Evolutionary conservation across 2,329 filamentous ascomycete genomes (phyloP), one percentile per base, ranked within the genome.

Genomic region (Aspergillus tanneri): DNA sequence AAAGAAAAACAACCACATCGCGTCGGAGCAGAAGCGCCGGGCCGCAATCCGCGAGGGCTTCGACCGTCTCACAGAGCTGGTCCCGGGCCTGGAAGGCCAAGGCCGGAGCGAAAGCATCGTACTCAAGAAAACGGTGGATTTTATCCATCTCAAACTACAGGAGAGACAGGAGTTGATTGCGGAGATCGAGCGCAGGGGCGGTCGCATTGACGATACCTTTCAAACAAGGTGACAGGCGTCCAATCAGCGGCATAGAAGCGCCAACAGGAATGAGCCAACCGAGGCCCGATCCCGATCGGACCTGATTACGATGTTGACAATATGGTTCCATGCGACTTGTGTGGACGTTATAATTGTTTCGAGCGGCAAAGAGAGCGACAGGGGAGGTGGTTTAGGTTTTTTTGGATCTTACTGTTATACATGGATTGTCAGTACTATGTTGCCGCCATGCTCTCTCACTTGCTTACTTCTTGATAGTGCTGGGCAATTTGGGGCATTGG

Each of bases 71-170:
- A 88, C 88, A 12, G 81, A 85, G 44, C 78, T 95, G 24, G 88
- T 95, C 1, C 90, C 90, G 0, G 89, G 88, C 0, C 77, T 95
- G 44, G 81, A 88, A 60, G 90, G 90, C 1, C 87, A 91, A 62
- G 90, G 87, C 1, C 83, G 90, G 37, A 93, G 88, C 55, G 90
- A 96, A 68, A 88, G 88, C 22, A 77, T 90, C 14, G 89, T 96
- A n/a, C 76, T 96, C 18, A 82, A 84, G 54, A 80, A 80, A 55
- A 87, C 85, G 0, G 81, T 87, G 23, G 82, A 85, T 11, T 86
- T 78, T 53, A 84, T 88, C 62, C 76, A 76, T 34, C 71, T 82
- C 52, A 76, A 85, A 63, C 68, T 88, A 7, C 72, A 76, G 39
- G 78, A 82, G 63, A 76, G 85, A 14, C 75, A 80, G 46, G 69